Base-by-base conservation (phyloP, 2,329 filamentous ascomycete genomes). In the Emmonsiellopsis sp. region DNA sequence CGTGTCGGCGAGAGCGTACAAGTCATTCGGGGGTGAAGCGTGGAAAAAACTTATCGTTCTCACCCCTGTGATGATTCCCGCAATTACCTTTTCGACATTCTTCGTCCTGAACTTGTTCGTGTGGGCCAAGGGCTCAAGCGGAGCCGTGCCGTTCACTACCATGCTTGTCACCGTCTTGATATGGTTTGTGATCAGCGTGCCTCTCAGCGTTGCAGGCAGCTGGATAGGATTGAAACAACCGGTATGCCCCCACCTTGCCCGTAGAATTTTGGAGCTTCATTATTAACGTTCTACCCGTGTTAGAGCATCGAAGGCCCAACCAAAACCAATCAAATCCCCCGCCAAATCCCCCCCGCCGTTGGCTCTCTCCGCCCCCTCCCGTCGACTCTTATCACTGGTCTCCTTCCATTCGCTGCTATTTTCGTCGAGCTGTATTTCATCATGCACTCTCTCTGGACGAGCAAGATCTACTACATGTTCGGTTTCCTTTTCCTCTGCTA, bases 401-500 rank as follows among this genome's bases (percentile, higher is more conserved):
- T 97, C 49, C 78, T 97, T 31, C 93, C 93, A 0, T 98, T 98
- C 64, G 90, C 88, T 46, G 92, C 93, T 57, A 97, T 98, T 67
- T 96, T 97, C 61, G 91, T 97, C 46, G 93, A 98, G 74, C 83
- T 98, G 2, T 97, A 95, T 79, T 97, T 97, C 73, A 96, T 98
- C 76, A 95, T 98, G 88, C 95, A 86, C 73, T 95, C 88, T 31
- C 92, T 98, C 67, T 98, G 93, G 93, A 95, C 94, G 72, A 92
- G 86, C 76, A 89, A 93, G 72, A 93, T 98, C 60, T 98, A 98
- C 78, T 98, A 98, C 80, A 98, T 98, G 93, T 98, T 98, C 64
- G 93, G 93, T 21, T 98, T 98, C 79, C 77, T 98, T 37, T 98
- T 98, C 78, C 80, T 98, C 53, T 96, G 91, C 78, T 98, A 95